Percentiles rank a stretch among this genome's conserved stretches.
phyloP scores from a whole-genome alignment of 2,329 filamentous ascomycete species.

The Hysterium pulicare region DNA sequence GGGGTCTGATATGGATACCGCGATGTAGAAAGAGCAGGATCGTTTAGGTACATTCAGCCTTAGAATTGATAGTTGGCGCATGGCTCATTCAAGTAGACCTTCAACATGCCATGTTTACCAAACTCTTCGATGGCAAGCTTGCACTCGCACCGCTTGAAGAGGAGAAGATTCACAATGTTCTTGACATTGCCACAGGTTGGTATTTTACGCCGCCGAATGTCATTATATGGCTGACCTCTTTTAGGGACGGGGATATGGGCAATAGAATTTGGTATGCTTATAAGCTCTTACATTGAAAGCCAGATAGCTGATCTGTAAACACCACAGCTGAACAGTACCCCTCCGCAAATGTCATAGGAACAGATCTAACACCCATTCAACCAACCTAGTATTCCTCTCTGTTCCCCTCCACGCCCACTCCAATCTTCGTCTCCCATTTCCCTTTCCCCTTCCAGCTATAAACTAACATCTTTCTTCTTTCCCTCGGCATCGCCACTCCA shows the following conservation, averaged over 20 bases:
- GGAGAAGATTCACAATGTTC: constrained; percentile 8
- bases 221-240: too few species aligned
- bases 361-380: constrained; percentile 30
- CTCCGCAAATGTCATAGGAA: constrained; percentile 14
- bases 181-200: constrained; percentile 17
- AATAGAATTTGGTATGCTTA: constrained; percentile 6
- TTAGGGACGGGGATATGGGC: constrained; percentile 20
- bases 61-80: neutral
- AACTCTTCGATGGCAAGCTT: constrained; percentile 14
- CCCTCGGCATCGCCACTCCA: neutral
- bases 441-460: too few species aligned
- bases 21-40: constrained; percentile 19
- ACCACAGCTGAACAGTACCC: constrained; percentile 18
- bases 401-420: neutral
- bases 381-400: neutral
- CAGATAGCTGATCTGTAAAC: constrained; percentile 3
- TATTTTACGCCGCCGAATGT: too few species aligned
- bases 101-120: constrained; percentile 20
- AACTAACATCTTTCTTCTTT: neutral
- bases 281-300: neutral
- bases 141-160: constrained; percentile 14
- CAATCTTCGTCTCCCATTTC: too few species aligned
- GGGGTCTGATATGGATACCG: too few species aligned
- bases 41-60: constrained; percentile 7
- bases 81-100: constrained; percentile 9